Percentiles rank a stretch among this genome's conserved stretches.
Conservation (phyloP, 164 flowering plant species). For the Umbilicus rupestris region DNA sequence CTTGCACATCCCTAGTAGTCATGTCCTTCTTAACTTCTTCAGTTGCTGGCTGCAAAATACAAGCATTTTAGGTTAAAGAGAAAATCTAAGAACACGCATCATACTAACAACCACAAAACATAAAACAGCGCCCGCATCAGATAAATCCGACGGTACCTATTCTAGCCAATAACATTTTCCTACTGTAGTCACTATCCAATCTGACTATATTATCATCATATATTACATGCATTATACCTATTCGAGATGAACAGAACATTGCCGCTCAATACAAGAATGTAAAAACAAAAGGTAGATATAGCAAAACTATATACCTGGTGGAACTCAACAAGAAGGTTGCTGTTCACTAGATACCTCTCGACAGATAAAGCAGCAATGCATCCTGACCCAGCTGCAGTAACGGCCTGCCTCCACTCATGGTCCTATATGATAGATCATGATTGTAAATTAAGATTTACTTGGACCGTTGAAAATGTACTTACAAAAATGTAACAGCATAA, state of each 20-base stretch:
- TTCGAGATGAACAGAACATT: too few species aligned
- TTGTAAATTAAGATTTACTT: neutral
- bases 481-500: neutral
- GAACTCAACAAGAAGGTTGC: slow-evolving; percentile 79
- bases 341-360: slow-evolving; percentile 84
- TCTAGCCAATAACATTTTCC: neutral
- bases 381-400: slow-evolving; percentile 98
- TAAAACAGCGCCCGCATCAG: neutral
- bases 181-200: too few species aligned
- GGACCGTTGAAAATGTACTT: neutral
- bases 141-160: neutral
- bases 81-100: neutral
- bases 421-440: slow-evolving; percentile 37
- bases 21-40: slow-evolving; percentile 83
- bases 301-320: slow-evolving; percentile 61
- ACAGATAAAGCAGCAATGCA: slow-evolving; percentile 95
- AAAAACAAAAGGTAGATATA: too few species aligned
- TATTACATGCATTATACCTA: too few species aligned
- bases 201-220: too few species aligned
- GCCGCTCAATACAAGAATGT: too few species aligned
- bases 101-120: neutral
- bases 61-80: slow-evolving; percentile 1
- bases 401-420: slow-evolving; percentile 98
- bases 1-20: slow-evolving; percentile 62
- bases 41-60: slow-evolving; percentile 45